Percentiles rank a stretch among this genome's conserved stretches.
phyloP scores from a whole-genome alignment of 78 protist species.

The Speleostelium caveatum region DNA sequence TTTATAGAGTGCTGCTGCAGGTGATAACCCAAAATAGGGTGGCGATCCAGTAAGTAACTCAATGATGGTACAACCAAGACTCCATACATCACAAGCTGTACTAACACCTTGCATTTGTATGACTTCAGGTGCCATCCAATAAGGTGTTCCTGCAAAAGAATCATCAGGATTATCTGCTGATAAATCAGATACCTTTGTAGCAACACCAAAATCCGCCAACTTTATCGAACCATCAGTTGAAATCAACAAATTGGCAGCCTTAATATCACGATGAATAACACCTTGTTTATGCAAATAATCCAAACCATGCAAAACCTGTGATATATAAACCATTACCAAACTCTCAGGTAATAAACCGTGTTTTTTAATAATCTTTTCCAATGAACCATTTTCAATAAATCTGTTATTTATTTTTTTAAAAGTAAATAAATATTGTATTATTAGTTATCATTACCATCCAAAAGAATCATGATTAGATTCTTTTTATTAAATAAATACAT shows the following conservation, averaged over 20 bases:
- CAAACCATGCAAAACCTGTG: constrained; percentile 93
- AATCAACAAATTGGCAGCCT: constrained; percentile 86
- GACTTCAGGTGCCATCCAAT: constrained; percentile 98
- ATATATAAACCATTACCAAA: constrained; percentile 86
- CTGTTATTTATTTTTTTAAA: neutral
- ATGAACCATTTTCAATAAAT: constrained; percentile 94
- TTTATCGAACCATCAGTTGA: constrained; percentile 82
- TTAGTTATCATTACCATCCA: neutral
- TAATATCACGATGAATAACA: constrained; percentile 88
- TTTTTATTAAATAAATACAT: neutral
- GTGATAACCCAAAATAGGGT: constrained; percentile 95
- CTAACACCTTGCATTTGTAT: constrained; percentile 87
- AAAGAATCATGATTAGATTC: neutral
- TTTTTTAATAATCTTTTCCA: constrained; percentile 83
- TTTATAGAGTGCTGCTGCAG: constrained; percentile 94
- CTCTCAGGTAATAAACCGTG: constrained; percentile 95
- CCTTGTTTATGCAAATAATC: constrained; percentile 92
- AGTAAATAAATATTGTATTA: neutral
- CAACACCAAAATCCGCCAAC: constrained; percentile 95
- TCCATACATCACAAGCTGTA: constrained; percentile 88
- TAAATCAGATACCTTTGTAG: constrained; percentile 70
- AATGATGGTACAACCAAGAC: constrained; percentile 89
- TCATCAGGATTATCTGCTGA: constrained; percentile 69
- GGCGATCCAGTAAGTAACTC: constrained; percentile 86
- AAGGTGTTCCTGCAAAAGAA: constrained; percentile 95